Conservation (phyloP, 2,329 filamentous ascomycete species). For the Cadophora sp. region DNA sequence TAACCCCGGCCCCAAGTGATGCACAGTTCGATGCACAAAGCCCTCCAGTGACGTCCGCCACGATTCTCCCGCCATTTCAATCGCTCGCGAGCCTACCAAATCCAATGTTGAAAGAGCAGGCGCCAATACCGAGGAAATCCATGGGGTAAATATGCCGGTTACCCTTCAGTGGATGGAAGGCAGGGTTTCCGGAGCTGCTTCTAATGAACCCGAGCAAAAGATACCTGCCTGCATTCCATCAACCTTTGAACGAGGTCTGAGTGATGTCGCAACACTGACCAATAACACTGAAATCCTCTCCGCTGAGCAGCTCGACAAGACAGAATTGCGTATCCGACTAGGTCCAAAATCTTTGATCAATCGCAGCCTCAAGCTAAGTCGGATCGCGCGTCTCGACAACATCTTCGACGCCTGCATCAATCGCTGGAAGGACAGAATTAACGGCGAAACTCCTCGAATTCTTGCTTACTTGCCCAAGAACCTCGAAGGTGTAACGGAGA, state of each 20-base stretch:
- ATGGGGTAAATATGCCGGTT: too few species aligned
- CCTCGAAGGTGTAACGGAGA: background rate
- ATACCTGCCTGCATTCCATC: background rate
- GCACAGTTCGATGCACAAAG: background rate
- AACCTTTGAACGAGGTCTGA: background rate
- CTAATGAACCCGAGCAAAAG: background rate
- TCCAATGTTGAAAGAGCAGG: background rate
- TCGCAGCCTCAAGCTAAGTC: background rate
- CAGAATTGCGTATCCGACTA: background rate
- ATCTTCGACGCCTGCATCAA: background rate
- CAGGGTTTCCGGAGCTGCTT: too few species aligned
- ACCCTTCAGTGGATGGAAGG: too few species aligned
- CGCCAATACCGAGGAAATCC: background rate
- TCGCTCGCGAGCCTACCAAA: background rate
- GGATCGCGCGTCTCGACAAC: background rate
- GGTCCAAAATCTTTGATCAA: background rate
- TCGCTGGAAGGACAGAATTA: slow-evolving; percentile 4
- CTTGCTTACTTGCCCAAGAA: background rate
- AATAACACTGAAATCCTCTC: background rate
- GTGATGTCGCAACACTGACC: background rate
- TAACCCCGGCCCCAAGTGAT: background rate
- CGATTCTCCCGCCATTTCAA: background rate
- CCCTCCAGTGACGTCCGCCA: background rate
- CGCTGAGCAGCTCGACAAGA: background rate
- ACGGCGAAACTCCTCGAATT: slow-evolving; percentile 2